Conservation (phyloP, 2,329 filamentous ascomycete genomes). For the Diaporthe sp. region DNA sequence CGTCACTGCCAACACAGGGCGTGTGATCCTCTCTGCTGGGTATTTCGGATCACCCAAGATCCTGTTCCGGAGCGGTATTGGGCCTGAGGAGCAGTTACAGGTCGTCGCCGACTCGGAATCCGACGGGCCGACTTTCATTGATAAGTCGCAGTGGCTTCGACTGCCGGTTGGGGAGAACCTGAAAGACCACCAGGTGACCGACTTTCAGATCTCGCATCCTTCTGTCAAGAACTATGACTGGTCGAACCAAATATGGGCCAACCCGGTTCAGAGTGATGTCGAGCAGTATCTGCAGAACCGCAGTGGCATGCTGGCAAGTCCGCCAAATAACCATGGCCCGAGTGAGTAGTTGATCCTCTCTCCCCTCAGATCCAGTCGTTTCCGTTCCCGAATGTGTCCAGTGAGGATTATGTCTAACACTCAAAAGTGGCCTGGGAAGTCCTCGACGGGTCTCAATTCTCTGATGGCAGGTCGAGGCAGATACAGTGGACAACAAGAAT, state of each 20-base stretch:
- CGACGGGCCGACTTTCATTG: slow-evolving; percentile 62
- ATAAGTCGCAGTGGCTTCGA: slow-evolving; percentile 59
- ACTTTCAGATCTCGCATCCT: slow-evolving; percentile 17
- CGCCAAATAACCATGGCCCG: slow-evolving; percentile 11
- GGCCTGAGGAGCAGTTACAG: slow-evolving; percentile 66
- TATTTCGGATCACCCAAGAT: slow-evolving; percentile 74
- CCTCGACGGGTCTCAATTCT: slow-evolving; percentile 5
- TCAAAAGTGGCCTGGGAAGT: slow-evolving; percentile 8
- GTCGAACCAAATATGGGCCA: slow-evolving; percentile 6
- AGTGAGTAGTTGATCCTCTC: neutral
- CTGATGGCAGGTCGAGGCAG: slow-evolving; percentile 14
- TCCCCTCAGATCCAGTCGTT: too few relatives aligned
- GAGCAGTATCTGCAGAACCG: slow-evolving; percentile 3
- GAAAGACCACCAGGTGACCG: slow-evolving; percentile 54
- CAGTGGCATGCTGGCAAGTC: slow-evolving; percentile 8
- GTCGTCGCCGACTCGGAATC: slow-evolving; percentile 56
- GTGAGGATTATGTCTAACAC: neutral
- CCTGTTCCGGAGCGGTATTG: slow-evolving; percentile 74
- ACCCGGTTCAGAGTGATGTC: slow-evolving; percentile 11
- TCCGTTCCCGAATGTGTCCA: neutral
- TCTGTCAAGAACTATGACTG: slow-evolving; percentile 22
- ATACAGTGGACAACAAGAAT: slow-evolving; percentile 14
- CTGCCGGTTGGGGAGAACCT: slow-evolving; percentile 65
- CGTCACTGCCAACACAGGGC: slow-evolving; percentile 67
- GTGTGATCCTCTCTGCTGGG: slow-evolving; percentile 73